Evolutionary conservation across 1,139 yeast genomes (phyloP), one percentile per base, ranked within the genome.

Genomic region (Blastobotrys malaysiensis): DNA sequence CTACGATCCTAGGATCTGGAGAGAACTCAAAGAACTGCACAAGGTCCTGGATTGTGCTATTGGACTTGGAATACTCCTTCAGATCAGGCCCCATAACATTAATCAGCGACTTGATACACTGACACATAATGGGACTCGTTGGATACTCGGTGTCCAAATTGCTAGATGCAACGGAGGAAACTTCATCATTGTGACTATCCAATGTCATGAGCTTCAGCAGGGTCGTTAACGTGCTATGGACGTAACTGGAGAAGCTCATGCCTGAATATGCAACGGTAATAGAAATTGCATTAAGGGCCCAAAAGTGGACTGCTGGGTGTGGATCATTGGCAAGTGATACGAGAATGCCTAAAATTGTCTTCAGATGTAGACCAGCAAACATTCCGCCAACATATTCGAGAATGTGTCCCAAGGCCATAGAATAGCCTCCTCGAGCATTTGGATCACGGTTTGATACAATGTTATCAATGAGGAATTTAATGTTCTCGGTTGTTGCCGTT

Each of bases 261-360:
- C 84, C 86, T 4, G 80, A 73, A 48, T 75, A 72, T 51, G 81
- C 82, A 50, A 89, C 75, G 13, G 87, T 71, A 5, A 78, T 72
- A 2, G 78, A 69, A 44, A 87, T 68, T 0, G 95, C 79, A 52
- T 78, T 79, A 58, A 90, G 67, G 0, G 95, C 78, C 76, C 88
- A 86, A 55, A 80, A 78, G 65, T 88, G 90, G 13, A 93, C 90
- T 2, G 81, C 73, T 0, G 97, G 96, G 65, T 91, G 93, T 0
- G 96, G 95, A 69, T 91, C 98, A 43, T 73, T 73, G 2, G 86
- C 71, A 48, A 91, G 73, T 20, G 88, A 85, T 16, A 77, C 69
- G 9, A 84, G 67, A 4, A 88, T 82, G 45, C 83, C 83, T 56
- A 78, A 75, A 11, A 86, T 78, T 1, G 74, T 77, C 54, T 70